phyloP scores from a whole-genome alignment of 495 filamentous ascomycete genomes.

The Penicillium riverlandense region DNA sequence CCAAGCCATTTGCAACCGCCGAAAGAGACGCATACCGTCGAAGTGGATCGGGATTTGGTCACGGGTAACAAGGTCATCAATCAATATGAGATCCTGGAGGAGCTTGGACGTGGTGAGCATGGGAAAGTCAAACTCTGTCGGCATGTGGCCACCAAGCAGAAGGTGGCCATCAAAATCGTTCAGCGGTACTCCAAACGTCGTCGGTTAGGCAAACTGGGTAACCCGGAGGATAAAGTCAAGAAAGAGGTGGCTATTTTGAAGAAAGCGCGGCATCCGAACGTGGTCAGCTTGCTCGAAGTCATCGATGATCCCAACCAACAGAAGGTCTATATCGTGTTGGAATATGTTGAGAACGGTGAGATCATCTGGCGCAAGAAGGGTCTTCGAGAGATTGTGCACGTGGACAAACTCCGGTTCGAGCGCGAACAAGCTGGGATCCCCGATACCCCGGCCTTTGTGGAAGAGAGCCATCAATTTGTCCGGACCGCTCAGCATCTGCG shows the following conservation, averaged over 20 bases:
- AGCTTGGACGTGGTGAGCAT: conserved; percentile 90
- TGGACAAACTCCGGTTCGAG: conserved; percentile 74
- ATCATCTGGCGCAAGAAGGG: conserved; percentile 88
- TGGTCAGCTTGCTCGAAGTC: conserved; percentile 90
- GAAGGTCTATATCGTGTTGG: conserved; percentile 97
- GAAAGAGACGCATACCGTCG: conserved; percentile 75
- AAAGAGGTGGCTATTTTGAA: conserved; percentile 96
- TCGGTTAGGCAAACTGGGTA: conserved; percentile 69
- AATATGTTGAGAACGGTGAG: conserved; percentile 89
- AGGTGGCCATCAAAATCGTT: conserved; percentile 97
- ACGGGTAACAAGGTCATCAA: conserved; percentile 96
- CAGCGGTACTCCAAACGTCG: conserved; percentile 89
- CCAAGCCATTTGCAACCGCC: conserved; percentile 57
- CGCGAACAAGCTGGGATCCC: conserved; percentile 57
- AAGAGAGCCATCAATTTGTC: conserved; percentile 58
- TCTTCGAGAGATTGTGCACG: conserved; percentile 65
- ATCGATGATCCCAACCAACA: conserved; percentile 93
- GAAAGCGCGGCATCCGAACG: conserved; percentile 91
- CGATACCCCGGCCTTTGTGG: conserved; percentile 40
- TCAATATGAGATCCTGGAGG: conserved; percentile 91
- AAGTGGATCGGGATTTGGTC: conserved; percentile 76
- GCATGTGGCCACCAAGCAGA: conserved; percentile 66
- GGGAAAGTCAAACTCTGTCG: conserved; percentile 94
- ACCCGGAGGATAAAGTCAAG: conserved; percentile 89
- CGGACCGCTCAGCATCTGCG: conserved; percentile 49